Evolutionary conservation across 176 grass and related monocot genomes (phyloP).

Genomic region (Triticum monococcum): DNA sequence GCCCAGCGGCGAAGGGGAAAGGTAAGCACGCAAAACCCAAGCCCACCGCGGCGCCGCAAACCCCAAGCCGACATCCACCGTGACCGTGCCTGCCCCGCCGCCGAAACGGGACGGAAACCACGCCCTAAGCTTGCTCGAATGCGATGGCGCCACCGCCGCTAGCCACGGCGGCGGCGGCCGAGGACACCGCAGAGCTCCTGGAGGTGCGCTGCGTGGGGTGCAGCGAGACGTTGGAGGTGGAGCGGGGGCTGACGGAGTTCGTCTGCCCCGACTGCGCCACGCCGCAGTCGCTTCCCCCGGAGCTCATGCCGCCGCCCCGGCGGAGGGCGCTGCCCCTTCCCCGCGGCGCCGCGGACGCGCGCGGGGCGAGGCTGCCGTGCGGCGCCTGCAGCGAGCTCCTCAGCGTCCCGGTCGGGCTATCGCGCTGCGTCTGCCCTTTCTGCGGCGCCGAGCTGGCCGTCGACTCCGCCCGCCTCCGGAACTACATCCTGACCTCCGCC

Average conservation of each 20-base stretch:
- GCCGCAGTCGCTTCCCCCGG: conserved; percentile 47
- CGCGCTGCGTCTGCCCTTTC: conserved; percentile 18
- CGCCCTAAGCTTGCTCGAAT: background rate
- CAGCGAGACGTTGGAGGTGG: conserved; percentile 39
- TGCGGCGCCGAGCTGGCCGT: conserved; percentile 33
- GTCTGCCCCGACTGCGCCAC: conserved; percentile 54
- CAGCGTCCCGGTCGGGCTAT: conserved; percentile 21
- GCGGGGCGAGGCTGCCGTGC: background rate
- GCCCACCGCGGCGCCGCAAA: too few species aligned
- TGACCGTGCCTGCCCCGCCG: background rate
- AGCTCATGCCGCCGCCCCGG: conserved; percentile 49
- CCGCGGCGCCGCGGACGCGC: background rate
- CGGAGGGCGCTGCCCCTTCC: conserved; percentile 29
- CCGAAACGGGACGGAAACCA: background rate
- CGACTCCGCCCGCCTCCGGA: conserved; percentile 20
- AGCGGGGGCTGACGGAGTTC: conserved; percentile 21
- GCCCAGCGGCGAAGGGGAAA: too few species aligned
- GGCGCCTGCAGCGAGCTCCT: conserved; percentile 23
- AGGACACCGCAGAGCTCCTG: background rate
- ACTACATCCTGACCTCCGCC: conserved; percentile 21
- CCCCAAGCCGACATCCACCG: too few species aligned
- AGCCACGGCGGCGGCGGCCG: background rate
- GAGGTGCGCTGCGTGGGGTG: conserved; percentile 41
- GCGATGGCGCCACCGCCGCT: conserved; percentile 8
- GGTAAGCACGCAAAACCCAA: too few species aligned